Evolutionary conservation across 31 red algal genomes (phyloP).

Genomic region (Bonnemaisonia californica): DNA sequence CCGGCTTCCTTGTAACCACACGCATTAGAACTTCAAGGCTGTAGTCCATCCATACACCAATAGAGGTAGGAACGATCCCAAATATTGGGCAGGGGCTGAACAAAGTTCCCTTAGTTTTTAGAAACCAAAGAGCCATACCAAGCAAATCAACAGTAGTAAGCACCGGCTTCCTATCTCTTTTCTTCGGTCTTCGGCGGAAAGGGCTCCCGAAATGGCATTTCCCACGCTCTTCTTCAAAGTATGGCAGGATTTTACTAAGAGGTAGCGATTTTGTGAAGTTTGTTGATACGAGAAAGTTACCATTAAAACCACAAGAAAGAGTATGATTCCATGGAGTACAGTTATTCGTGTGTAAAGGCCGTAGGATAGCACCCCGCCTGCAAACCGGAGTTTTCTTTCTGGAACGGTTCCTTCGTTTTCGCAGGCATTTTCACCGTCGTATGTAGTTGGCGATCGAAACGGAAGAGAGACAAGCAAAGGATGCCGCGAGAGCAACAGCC

Average conservation of each 20-base stretch:
- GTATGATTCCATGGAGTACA: slow-evolving; percentile 13
- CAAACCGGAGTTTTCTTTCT: no score
- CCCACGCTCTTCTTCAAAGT: neutral
- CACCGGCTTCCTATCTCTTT: neutral
- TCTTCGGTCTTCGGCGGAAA: slow-evolving; percentile 4
- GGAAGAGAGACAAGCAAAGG: no score
- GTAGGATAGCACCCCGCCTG: neutral
- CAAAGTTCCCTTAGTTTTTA: neutral
- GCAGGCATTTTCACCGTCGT: no score
- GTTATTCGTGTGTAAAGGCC: neutral
- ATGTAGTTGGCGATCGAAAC: no score
- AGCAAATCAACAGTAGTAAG: neutral
- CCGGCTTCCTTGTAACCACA: neutral
- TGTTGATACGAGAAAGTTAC: neutral
- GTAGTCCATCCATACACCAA: slow-evolving; percentile 20
- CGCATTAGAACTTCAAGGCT: neutral
- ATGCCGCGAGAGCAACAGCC: no score
- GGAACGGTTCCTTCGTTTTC: no score
- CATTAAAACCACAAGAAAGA: slow-evolving; percentile 5
- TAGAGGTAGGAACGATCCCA: neutral
- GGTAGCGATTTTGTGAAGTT: neutral
- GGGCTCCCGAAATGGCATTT: neutral
- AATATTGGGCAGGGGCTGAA: neutral
- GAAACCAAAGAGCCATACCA: slow-evolving; percentile 8
- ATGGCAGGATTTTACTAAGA: neutral